Evolutionary conservation across 345 rosid genomes (phyloP).

Genomic region (Fremontodendron californicum): DNA sequence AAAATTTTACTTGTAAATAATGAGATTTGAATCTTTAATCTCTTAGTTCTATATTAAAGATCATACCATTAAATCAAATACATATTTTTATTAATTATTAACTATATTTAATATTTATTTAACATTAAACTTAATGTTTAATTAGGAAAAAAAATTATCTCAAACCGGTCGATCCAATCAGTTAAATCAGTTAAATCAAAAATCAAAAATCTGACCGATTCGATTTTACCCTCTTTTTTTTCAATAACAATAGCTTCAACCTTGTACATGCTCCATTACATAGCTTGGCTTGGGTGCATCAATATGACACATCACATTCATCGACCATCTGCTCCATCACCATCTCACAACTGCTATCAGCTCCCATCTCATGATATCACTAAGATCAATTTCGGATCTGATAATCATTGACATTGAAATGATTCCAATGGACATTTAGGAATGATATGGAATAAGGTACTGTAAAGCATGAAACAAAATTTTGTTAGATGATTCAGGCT

Average conservation of each 20-base stretch:
- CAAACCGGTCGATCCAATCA: too few species aligned
- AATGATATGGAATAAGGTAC: background rate
- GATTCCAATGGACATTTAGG: background rate
- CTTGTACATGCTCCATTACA: background rate
- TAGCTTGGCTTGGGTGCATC: background rate
- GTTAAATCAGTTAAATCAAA: too few species aligned
- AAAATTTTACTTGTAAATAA: too few species aligned
- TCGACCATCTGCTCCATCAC: background rate
- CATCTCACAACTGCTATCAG: constrained; percentile 6
- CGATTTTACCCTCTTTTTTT: too few species aligned
- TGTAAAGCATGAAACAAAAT: background rate
- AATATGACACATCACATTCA: background rate
- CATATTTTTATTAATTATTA: too few species aligned
- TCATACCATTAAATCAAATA: too few species aligned
- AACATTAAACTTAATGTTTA: too few species aligned
- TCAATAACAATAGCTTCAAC: background rate
- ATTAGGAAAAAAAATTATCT: too few species aligned
- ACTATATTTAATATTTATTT: too few species aligned
- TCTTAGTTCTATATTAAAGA: too few species aligned
- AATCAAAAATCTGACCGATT: too few species aligned
- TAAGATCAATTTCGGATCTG: background rate
- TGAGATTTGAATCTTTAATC: too few species aligned
- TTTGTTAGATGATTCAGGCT: background rate
- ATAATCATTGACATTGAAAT: constrained; percentile 1
- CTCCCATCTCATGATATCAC: background rate